phyloP scores from a whole-genome alignment of 169 alveolate genomes.

The Babesia ovata region DNA sequence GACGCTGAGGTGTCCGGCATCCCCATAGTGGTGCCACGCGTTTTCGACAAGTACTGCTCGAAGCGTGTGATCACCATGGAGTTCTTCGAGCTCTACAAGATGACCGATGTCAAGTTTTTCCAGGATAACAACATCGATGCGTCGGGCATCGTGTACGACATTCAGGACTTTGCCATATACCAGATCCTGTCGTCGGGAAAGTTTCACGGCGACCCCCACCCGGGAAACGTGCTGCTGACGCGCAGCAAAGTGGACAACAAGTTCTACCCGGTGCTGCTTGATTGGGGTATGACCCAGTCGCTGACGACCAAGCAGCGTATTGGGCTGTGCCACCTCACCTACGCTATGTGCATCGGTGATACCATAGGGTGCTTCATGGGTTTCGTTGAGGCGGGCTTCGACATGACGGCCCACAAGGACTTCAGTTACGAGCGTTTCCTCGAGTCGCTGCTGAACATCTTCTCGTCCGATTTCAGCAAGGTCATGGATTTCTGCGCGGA shows the following conservation, averaged over 20 bases:
- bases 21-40: constrained; percentile 79
- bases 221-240: constrained; percentile 86
- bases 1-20: constrained; percentile 78
- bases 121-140: constrained; percentile 68
- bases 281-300: constrained; percentile 66
- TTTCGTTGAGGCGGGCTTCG: constrained; percentile 53
- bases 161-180: constrained; percentile 76
- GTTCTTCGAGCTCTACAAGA: constrained; percentile 84
- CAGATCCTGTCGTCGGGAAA: constrained; percentile 79
- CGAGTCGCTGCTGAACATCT: constrained; percentile 40
- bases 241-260: constrained; percentile 45
- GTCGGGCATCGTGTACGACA: constrained; percentile 57
- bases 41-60: constrained; percentile 78
- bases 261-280: constrained; percentile 59
- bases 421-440: constrained; percentile 58
- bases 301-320: constrained; percentile 39
- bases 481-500: constrained; percentile 31
- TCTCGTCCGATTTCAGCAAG: constrained; percentile 46
- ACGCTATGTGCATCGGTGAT: constrained; percentile 42
- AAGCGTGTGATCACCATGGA: constrained; percentile 87
- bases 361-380: constrained; percentile 59
- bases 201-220: constrained; percentile 92
- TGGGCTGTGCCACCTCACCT: constrained; percentile 40
- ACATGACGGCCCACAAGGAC: constrained; percentile 2
- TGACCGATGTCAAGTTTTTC: constrained; percentile 79